Percentiles rank a stretch among this genome's conserved stretches.
These are phyloP conservation scores for Elongisporangium anandrum DNA, from an alignment of 352 stramenopile genomes.

Conservation along the genomic window DNA sequence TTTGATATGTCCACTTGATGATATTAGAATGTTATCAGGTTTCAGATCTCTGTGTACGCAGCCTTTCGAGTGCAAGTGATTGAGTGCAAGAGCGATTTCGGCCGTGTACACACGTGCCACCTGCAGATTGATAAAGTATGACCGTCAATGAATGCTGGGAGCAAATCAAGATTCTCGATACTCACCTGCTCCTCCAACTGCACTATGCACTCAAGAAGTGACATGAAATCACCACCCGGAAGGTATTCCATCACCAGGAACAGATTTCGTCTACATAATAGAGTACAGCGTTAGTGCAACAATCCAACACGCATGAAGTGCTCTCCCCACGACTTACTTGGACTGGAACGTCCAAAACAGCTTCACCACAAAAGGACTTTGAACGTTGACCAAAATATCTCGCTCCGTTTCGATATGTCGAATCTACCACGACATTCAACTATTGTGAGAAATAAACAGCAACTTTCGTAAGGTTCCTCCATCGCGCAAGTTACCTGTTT, in stretches of 20 bases:
- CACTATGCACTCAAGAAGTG: conserved; percentile 85
- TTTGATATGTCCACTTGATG: conserved; percentile 84
- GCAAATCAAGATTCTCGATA: not conserved
- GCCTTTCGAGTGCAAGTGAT: conserved; percentile 81
- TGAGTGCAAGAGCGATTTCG: conserved; percentile 81
- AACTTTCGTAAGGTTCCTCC: not conserved
- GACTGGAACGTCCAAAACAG: conserved; percentile 90
- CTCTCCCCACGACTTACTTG: conserved; percentile 38
- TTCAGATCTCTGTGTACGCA: conserved; percentile 89
- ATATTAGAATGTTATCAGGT: conserved; percentile 89
- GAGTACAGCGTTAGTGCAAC: too few species aligned
- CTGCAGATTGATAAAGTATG: conserved; percentile 15
- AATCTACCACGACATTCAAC: too few species aligned
- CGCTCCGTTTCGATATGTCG: conserved; percentile 85
- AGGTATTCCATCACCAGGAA: conserved; percentile 92
- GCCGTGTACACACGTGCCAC: conserved; percentile 86
- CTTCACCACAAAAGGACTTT: conserved; percentile 90
- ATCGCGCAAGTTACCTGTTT: conserved; percentile 56
- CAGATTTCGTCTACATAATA: conserved; percentile 51
- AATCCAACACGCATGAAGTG: conserved; percentile 1
- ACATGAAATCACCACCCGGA: conserved; percentile 88
- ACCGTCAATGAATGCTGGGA: not conserved
- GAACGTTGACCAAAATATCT: conserved; percentile 82
- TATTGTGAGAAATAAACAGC: conserved; percentile 2
- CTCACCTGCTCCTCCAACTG: conserved; percentile 79